These are phyloP conservation scores for Talaromyces stipitatus DNA, from an alignment of 495 filamentous ascomycete species.

Conservation along the genomic window DNA sequence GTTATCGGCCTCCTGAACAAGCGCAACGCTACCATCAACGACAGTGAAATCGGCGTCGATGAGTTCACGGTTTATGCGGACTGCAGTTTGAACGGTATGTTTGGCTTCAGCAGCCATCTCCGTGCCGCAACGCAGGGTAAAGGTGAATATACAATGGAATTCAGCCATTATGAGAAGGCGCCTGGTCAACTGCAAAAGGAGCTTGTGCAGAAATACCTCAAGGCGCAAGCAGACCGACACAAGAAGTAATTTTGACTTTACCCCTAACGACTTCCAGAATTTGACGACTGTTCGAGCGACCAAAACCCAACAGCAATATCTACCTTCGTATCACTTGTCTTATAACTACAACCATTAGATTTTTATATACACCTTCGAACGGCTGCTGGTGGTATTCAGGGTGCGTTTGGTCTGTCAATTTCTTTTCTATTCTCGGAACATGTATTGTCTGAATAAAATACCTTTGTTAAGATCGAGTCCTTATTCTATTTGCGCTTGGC, in stretches of 20 bases:
- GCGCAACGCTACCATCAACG: slow-evolving; percentile 88
- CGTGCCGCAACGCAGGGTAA: slow-evolving; percentile 95
- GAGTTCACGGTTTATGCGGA: slow-evolving; percentile 95
- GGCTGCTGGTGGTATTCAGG: not conserved
- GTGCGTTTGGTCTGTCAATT: not conserved
- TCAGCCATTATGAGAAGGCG: slow-evolving; percentile 85
- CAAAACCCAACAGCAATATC: slow-evolving; percentile 10
- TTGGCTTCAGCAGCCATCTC: slow-evolving; percentile 86
- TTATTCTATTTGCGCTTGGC: not conserved
- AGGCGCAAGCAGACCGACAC: slow-evolving; percentile 69
- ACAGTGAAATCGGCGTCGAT: slow-evolving; percentile 89
- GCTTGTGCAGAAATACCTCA: slow-evolving; percentile 78
- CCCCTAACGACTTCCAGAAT: not conserved
- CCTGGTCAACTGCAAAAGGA: slow-evolving; percentile 91
- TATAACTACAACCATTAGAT: not conserved
- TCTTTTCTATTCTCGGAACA: not conserved
- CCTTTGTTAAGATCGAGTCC: not conserved
- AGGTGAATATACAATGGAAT: slow-evolving; percentile 99
- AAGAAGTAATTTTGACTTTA: slow-evolving; percentile 43
- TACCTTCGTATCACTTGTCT: slow-evolving; percentile 9
- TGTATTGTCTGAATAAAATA: not conserved
- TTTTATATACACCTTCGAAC: not conserved
- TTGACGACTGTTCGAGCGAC: slow-evolving; percentile 6
- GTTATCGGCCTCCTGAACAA: slow-evolving; percentile 94
- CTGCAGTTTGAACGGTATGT: slow-evolving; percentile 93